Evolutionary conservation across 75 land plant genomes (phyloP).

Genomic region (Pinus tabuliformis): DNA sequence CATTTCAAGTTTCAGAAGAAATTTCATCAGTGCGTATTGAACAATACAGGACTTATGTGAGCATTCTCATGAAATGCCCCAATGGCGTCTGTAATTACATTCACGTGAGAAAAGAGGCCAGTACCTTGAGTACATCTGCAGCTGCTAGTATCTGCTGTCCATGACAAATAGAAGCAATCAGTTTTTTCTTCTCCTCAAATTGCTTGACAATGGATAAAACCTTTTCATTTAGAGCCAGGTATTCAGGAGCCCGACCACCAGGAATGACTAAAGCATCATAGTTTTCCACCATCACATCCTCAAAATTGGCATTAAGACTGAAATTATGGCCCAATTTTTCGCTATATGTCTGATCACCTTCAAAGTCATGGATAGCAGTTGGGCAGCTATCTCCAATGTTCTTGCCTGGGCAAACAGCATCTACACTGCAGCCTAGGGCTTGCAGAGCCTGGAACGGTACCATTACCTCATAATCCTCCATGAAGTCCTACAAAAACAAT

Average conservation of each 20-base stretch:
- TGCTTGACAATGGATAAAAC: constrained; percentile 68
- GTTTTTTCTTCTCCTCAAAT: constrained; percentile 63
- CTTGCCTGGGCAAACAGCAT: constrained; percentile 89
- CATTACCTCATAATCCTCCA: constrained; percentile 98
- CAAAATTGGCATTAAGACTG: constrained; percentile 62
- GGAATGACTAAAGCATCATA: constrained; percentile 94
- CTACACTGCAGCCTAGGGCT: constrained; percentile 83
- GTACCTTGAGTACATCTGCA: constrained; percentile 91
- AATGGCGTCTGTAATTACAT: constrained; percentile 3
- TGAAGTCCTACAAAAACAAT: constrained; percentile 66
- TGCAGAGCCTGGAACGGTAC: constrained; percentile 91
- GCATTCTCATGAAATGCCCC: neutral
- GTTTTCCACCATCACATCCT: constrained; percentile 41
- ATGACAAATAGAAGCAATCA: constrained; percentile 97
- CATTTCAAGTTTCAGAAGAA: neutral
- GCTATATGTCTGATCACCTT: constrained; percentile 97
- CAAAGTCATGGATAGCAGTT: constrained; percentile 98
- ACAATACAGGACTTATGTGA: neutral
- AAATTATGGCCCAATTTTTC: constrained; percentile 96
- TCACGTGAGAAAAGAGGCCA: neutral
- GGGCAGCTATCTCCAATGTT: constrained; percentile 74
- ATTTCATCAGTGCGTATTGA: neutral
- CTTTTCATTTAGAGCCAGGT: constrained; percentile 75
- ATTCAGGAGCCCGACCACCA: constrained; percentile 98
- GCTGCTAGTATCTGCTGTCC: constrained; percentile 97